These are phyloP conservation scores for Wallacemonas sp. DNA, from an alignment of 208 protist species.

Conservation along the genomic window DNA sequence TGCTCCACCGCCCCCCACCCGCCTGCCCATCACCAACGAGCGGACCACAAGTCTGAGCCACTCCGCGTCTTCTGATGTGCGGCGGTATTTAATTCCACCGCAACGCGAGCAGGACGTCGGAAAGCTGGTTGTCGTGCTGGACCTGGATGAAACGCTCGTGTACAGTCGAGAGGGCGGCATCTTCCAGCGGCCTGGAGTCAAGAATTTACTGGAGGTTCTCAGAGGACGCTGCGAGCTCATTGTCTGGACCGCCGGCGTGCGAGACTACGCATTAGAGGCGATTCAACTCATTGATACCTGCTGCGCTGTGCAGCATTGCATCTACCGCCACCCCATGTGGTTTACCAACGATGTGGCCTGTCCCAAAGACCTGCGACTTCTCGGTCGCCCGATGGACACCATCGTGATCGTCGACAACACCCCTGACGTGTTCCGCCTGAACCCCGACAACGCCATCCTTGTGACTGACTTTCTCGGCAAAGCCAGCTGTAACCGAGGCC, in stretches of 20 bases:
- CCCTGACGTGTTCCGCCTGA: slow-evolving; percentile 73
- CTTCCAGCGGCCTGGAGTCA: slow-evolving; percentile 53
- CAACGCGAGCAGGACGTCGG: slow-evolving; percentile 39
- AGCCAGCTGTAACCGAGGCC: slow-evolving; percentile 15
- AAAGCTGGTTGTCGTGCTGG: slow-evolving; percentile 84
- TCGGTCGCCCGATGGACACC: slow-evolving; percentile 76
- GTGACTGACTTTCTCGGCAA: slow-evolving; percentile 65
- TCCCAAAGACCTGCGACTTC: slow-evolving; percentile 79
- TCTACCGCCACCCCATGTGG: slow-evolving; percentile 80
- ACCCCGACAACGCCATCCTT: slow-evolving; percentile 71
- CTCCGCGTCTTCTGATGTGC: background rate
- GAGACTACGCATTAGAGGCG: slow-evolving; percentile 73
- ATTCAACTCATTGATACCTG: slow-evolving; percentile 62
- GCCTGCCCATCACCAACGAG: slow-evolving; percentile 6
- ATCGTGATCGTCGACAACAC: slow-evolving; percentile 87
- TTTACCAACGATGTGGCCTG: slow-evolving; percentile 63
- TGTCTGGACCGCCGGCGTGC: slow-evolving; percentile 85
- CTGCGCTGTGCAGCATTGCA: slow-evolving; percentile 54
- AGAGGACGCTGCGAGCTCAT: slow-evolving; percentile 74
- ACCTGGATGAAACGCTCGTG: slow-evolving; percentile 89
- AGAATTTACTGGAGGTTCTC: slow-evolving; percentile 60
- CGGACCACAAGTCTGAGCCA: slow-evolving; percentile 2
- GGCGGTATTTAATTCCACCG: slow-evolving; percentile 54
- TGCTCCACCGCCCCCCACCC: background rate
- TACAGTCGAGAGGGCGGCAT: slow-evolving; percentile 66